Evolutionary conservation across 257 asterid species (phyloP).

Genomic region (Rehmannia glutinosa): DNA sequence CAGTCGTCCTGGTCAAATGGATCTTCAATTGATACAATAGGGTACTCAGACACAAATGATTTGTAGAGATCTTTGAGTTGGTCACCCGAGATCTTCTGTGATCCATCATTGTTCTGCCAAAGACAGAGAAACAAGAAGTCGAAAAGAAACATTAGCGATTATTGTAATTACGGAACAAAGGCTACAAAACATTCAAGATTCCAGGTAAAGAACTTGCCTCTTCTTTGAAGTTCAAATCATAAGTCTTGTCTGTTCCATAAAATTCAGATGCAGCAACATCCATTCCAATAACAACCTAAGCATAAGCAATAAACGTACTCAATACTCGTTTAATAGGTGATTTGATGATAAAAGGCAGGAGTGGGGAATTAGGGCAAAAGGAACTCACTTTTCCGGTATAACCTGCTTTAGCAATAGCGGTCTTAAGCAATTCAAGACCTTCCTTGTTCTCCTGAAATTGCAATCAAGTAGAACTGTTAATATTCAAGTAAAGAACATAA

Average conservation of each 20-base stretch:
- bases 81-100: slow-evolving; percentile 83
- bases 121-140: background rate
- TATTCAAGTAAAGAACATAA: background rate
- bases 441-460: slow-evolving; percentile 87
- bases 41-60: slow-evolving; percentile 76
- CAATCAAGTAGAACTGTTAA: slow-evolving; percentile 14
- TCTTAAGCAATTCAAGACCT: slow-evolving; percentile 97
- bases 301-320: background rate
- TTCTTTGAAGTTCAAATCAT: slow-evolving; percentile 95
- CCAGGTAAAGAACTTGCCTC: slow-evolving; percentile 39
- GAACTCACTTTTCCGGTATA: slow-evolving; percentile 69
- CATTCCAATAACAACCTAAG: slow-evolving; percentile 93
- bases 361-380: background rate
- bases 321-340: background rate
- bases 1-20: slow-evolving; percentile 99
- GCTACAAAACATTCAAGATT: background rate
- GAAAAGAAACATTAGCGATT: background rate
- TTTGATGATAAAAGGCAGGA: background rate
- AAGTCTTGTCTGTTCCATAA: slow-evolving; percentile 65
- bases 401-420: slow-evolving; percentile 96
- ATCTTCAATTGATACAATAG: slow-evolving; percentile 95
- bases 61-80: slow-evolving; percentile 90
- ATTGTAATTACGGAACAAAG: background rate
- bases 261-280: slow-evolving; percentile 99
- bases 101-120: slow-evolving; percentile 75